Evolutionary conservation across 805 yeast genomes (phyloP), one percentile per base, ranked within the genome.

Genomic region (Candida alai): DNA sequence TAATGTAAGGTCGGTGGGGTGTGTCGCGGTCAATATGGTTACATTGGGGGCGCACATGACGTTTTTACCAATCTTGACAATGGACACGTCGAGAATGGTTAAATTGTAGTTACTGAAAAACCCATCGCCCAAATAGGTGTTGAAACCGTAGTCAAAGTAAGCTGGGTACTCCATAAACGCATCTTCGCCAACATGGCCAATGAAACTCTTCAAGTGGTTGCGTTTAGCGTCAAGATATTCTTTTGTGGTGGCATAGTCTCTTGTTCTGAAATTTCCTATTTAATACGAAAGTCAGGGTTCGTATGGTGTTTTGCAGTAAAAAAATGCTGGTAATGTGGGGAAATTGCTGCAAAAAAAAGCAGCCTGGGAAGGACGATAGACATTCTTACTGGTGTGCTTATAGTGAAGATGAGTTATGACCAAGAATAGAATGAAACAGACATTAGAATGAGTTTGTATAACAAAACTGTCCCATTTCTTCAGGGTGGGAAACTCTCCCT

Each of bases 21-120:
- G 45, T 10, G 36, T 33, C 2, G 45, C 33, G 5, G 42, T 39
- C 5, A 41, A 20, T 12, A 41, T 31, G 4, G 42, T 36, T 10
- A 41, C 45, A 20, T 36, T 36, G 2, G 42, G 34, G n/a, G 41
- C 45, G 24, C 45, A 41, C 42, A 41, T 35, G 11, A 39, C 42
- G 13, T 35, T 20, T 24, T 41, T 30, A n/a, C 45, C 45, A 29
- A 41, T 38, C 27, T 23, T 38, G 13, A 41, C 45, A 6, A 41
- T 26, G 11, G 42, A 37, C 25, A 41, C 45, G 21, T 41, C 45
- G 17, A 41, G 34, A 19, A 41, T 41, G 7, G 42, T 41, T 22
- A 41, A 34, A 23, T 39, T 39, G 21, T 27, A 41, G 24, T 41
- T 41, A 14, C 41, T 34, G 20, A 38, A 41, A 25, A 41, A 41